Percentiles rank a stretch among this genome's conserved stretches.
phyloP scores from a whole-genome alignment of 805 yeast species.

The Suhomyces faveliae region DNA sequence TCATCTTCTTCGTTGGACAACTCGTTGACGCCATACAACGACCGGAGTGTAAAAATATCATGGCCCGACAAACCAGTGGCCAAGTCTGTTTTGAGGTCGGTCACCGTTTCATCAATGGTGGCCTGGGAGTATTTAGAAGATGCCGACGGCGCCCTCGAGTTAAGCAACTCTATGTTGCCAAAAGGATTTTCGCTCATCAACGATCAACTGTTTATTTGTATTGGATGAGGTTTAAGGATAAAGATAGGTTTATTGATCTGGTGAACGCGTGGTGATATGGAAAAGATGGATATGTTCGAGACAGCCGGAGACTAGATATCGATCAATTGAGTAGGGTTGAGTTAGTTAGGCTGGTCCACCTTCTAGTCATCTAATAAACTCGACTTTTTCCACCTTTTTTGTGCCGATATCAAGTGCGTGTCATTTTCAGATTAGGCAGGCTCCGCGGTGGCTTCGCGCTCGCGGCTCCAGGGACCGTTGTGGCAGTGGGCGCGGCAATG shows the following conservation, averaged over 20 bases:
- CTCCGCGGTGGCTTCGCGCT: not conserved
- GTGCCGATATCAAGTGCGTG: not conserved
- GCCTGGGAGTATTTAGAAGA: slow-evolving; percentile 63
- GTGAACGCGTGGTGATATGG: too few species aligned
- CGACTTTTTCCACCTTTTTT: not conserved
- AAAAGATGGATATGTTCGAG: too few species aligned
- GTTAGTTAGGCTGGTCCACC: not conserved
- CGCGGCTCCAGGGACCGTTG: too few species aligned
- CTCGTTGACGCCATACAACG: slow-evolving; percentile 80
- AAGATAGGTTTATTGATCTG: too few species aligned
- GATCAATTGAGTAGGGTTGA: too few species aligned
- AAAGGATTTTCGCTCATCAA: slow-evolving; percentile 45
- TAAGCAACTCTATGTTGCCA: slow-evolving; percentile 19
- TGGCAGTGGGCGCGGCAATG: too few species aligned
- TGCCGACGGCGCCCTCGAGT: slow-evolving; percentile 41
- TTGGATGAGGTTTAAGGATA: not conserved
- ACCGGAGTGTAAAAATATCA: slow-evolving; percentile 70
- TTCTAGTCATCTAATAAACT: not conserved
- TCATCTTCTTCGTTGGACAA: slow-evolving; percentile 76
- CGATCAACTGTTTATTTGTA: too few species aligned
- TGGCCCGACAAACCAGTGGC: slow-evolving; percentile 61
- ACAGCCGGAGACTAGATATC: too few species aligned
- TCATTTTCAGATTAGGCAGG: not conserved
- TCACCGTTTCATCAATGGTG: slow-evolving; percentile 63
- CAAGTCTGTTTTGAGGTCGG: slow-evolving; percentile 60